Evolutionary conservation across 1,284 basidiomycete genomes (phyloP).

Genomic region (Takashimella koratensis): DNA sequence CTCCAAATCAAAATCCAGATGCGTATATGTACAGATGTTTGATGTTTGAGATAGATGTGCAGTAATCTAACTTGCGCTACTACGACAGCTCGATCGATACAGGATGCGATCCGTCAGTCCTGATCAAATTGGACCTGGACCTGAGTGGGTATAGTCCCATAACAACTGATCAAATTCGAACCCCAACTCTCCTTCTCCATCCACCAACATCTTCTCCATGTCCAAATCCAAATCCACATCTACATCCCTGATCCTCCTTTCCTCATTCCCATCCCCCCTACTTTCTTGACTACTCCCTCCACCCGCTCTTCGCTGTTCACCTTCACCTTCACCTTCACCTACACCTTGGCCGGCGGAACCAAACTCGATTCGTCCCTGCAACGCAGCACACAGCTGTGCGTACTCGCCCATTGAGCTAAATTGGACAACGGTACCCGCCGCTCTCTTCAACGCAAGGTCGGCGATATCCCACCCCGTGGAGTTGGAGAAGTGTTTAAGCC

Average conservation of each 20-base stretch:
- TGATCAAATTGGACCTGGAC: too few species aligned
- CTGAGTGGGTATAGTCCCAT: not conserved
- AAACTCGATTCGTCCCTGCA: conserved; percentile 2
- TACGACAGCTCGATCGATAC: too few species aligned
- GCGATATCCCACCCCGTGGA: conserved; percentile 19
- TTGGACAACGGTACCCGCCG: conserved; percentile 8
- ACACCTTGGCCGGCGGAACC: too few species aligned
- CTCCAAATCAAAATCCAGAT: too few species aligned
- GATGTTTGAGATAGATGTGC: too few species aligned
- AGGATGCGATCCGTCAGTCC: too few species aligned
- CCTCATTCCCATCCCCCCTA: too few species aligned
- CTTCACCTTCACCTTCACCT: too few species aligned
- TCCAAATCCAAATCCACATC: not conserved
- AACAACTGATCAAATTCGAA: not conserved
- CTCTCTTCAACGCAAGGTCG: conserved; percentile 13
- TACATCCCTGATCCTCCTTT: not conserved
- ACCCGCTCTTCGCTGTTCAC: not conserved
- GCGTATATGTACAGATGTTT: too few species aligned
- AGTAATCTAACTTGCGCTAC: too few species aligned
- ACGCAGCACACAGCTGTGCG: conserved; percentile 10
- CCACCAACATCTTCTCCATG: too few species aligned
- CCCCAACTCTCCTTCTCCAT: too few species aligned
- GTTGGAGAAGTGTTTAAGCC: conserved; percentile 7
- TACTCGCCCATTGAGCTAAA: conserved; percentile 12
- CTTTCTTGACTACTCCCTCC: not conserved